Conservation (phyloP, 805 yeast species). For the Saccharomycopsis oosterbeekiorum region DNA sequence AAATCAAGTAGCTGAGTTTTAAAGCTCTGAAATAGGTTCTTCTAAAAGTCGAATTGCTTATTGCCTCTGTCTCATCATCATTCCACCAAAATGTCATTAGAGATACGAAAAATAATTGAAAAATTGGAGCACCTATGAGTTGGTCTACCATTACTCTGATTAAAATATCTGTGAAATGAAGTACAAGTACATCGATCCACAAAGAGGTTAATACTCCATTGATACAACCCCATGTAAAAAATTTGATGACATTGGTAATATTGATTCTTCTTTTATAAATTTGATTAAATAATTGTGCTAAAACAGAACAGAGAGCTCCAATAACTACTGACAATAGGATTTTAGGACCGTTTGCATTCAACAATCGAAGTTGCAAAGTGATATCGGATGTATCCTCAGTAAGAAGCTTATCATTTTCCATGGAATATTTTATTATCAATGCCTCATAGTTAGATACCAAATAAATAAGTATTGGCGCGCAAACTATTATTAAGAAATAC, state of each 20-base stretch:
- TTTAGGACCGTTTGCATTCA: not conserved
- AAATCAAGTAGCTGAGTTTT: slow-evolving; percentile 42
- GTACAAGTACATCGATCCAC: slow-evolving; percentile 44
- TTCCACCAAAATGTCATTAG: slow-evolving; percentile 49
- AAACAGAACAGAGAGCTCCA: slow-evolving; percentile 14
- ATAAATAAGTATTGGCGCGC: not conserved
- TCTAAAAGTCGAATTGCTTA: slow-evolving; percentile 23
- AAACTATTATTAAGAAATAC: not conserved
- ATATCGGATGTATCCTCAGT: not conserved
- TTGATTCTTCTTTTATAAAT: slow-evolving; percentile 10
- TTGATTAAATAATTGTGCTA: slow-evolving; percentile 18
- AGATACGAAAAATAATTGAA: slow-evolving; percentile 42
- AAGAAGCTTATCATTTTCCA: not conserved
- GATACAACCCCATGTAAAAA: slow-evolving; percentile 49
- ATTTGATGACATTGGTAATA: slow-evolving; percentile 29
- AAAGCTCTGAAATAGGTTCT: slow-evolving; percentile 37
- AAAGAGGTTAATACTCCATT: slow-evolving; percentile 45
- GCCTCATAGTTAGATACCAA: not conserved
- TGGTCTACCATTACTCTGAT: slow-evolving; percentile 44
- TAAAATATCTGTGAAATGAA: slow-evolving; percentile 27
- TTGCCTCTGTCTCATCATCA: slow-evolving; percentile 22
- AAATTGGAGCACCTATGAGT: slow-evolving; percentile 41
- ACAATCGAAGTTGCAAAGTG: not conserved
- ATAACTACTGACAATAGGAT: slow-evolving; percentile 3
- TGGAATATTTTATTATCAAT: not conserved